Base-by-base conservation (phyloP, 352 stramenopile genomes). In the Achlya hypogyna region DNA sequence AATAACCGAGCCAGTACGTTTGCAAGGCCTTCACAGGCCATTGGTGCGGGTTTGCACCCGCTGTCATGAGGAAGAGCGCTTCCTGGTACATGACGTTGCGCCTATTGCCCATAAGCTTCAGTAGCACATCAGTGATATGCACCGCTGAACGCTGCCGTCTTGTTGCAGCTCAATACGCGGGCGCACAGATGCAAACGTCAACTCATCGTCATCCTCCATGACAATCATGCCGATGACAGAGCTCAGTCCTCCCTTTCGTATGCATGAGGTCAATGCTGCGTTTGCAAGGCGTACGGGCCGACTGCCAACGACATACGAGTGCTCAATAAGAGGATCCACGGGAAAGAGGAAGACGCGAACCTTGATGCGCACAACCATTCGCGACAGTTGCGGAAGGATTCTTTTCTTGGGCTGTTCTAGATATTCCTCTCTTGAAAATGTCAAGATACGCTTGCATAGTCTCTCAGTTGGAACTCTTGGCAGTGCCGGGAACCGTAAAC, bases 1-100 rank as follows among this genome's bases (percentile, higher is more conserved):
- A 89, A 58, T 81, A 82, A 5, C 82, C 79, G 49, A 91, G 87
- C 79, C 82, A 88, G 62, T 93, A 93, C 5, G 82, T 91, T 58
- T 89, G 82, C 63, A 86, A 69, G 40, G 79, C 72, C 49, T 78
- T 89, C 5, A 72, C 42, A 2, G 80, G 82, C 82, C 82, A 91
- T 28, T 70, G 23, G 63, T 91, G 81, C 16, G 82, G 81, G 34
- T 91, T 91, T 3, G 76, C 59, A 40, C 77, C 84, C 38, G 71
- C 72, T 8, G 73, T 73, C 63, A 86, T 85, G 51, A 89, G 78
- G 51, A 79, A 66, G 32, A 93, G 58, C 34, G 88, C 79, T 60
- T 93, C 84, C 58, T 93, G 84, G 71, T 89, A 93, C 69, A 91
- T 75, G 51, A 80, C 54, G 56, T 75, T 88, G 28, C 84, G 82